These are phyloP conservation scores for Trichocomaceae sp. DNA, from an alignment of 2,329 filamentous ascomycete genomes.

Conservation along the genomic window DNA sequence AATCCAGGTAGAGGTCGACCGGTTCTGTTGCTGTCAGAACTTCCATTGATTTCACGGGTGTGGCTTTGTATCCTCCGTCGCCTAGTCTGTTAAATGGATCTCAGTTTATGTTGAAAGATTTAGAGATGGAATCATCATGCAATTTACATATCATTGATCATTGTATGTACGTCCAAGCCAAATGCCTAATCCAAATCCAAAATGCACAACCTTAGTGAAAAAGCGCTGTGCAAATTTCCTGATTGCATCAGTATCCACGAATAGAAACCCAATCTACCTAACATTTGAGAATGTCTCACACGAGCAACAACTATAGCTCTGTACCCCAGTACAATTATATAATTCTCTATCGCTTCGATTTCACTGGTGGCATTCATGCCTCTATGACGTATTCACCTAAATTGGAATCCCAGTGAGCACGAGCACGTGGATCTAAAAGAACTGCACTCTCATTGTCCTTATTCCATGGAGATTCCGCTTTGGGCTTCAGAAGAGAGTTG, in stretches of 20 bases:
- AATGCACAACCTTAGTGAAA: not conserved
- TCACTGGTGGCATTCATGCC: not conserved
- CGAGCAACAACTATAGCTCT: not conserved
- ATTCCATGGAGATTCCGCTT: not conserved
- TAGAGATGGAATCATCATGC: too few relatives aligned
- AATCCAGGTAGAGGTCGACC: too few relatives aligned
- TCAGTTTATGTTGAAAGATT: too few relatives aligned
- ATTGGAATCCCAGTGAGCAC: not conserved
- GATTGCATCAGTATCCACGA: not conserved
- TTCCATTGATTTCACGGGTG: too few relatives aligned
- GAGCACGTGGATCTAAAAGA: not conserved
- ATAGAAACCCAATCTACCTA: not conserved
- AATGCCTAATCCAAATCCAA: not conserved
- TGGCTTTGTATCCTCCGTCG: too few relatives aligned
- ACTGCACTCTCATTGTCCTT: conserved; percentile 1
- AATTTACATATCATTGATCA: not conserved
- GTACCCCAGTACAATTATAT: not conserved
- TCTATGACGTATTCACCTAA: not conserved
- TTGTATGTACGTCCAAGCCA: not conserved
- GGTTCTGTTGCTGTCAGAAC: too few relatives aligned
- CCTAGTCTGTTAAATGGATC: too few relatives aligned
- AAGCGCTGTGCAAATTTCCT: not conserved
- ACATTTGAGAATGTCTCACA: not conserved
- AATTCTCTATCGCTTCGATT: not conserved
- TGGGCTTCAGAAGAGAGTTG: conserved; percentile 1